These are phyloP conservation scores for Triangularia setosa DNA, from an alignment of 2,329 filamentous ascomycete genomes.

Conservation along the genomic window DNA sequence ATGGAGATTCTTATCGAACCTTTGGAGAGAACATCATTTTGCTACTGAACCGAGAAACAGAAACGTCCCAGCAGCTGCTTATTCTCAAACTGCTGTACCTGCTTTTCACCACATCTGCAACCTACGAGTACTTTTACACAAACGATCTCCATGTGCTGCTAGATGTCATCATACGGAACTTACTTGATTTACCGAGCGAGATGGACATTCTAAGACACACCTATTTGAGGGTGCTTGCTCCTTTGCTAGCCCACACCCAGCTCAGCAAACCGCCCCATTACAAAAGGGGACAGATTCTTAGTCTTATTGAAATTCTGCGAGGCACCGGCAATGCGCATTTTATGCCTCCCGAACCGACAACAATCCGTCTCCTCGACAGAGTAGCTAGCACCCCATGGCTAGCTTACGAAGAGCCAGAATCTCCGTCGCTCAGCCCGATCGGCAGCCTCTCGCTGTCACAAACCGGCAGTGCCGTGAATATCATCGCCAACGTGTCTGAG, in stretches of 20 bases:
- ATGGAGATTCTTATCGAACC: slow-evolving; percentile 80
- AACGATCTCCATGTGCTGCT: slow-evolving; percentile 92
- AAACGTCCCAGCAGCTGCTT: slow-evolving; percentile 90
- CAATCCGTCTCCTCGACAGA: slow-evolving; percentile 70
- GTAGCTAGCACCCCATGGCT: slow-evolving; percentile 71
- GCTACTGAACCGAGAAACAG: slow-evolving; percentile 87
- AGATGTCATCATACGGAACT: slow-evolving; percentile 92
- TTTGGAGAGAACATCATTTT: slow-evolving; percentile 98
- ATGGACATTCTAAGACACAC: slow-evolving; percentile 76
- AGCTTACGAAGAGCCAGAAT: slow-evolving; percentile 37
- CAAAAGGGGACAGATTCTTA: slow-evolving; percentile 80
- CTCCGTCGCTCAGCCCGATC: slow-evolving; percentile 27
- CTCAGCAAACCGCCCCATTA: slow-evolving; percentile 83
- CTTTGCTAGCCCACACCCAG: slow-evolving; percentile 86
- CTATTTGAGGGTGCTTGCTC: slow-evolving; percentile 88
- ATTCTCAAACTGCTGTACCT: slow-evolving; percentile 95
- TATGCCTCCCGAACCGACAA: slow-evolving; percentile 76
- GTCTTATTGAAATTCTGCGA: slow-evolving; percentile 68
- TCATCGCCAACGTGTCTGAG: slow-evolving; percentile 74
- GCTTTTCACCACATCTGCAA: slow-evolving; percentile 85
- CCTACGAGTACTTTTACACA: slow-evolving; percentile 97
- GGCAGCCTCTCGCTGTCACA: slow-evolving; percentile 58
- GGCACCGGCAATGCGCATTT: slow-evolving; percentile 69
- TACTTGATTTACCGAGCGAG: slow-evolving; percentile 92
- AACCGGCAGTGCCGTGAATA: slow-evolving; percentile 69